A percentile compares a stretch with the other conserved stretches of the same genome.
Conservation (phyloP, 768 basidiomycete species). For the Hypholoma fasciculare region DNA sequence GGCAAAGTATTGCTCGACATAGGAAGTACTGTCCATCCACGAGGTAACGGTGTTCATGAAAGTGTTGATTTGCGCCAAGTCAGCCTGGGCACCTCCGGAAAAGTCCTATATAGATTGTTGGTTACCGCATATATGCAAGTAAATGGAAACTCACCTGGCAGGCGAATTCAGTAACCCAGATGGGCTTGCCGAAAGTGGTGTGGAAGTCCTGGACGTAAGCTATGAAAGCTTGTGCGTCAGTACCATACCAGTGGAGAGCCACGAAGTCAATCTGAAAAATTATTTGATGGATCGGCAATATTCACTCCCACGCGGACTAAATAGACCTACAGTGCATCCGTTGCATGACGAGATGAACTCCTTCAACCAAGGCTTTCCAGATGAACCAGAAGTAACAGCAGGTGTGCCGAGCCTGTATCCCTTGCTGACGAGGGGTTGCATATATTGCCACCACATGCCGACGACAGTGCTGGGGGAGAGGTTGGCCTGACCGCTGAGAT, state of each 20-base stretch:
- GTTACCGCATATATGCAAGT: not conserved
- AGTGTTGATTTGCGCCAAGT: slow-evolving; percentile 35
- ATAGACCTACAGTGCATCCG: slow-evolving; percentile 50
- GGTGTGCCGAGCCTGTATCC: slow-evolving; percentile 68
- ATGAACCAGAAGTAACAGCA: slow-evolving; percentile 60
- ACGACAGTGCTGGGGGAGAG: slow-evolving; percentile 52
- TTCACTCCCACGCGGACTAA: not conserved
- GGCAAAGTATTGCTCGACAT: slow-evolving; percentile 43
- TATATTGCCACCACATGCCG: slow-evolving; percentile 57
- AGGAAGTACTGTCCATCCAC: slow-evolving; percentile 46
- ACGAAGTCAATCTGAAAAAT: slow-evolving; percentile 49
- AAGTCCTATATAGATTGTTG: slow-evolving; percentile 47
- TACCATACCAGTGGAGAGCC: slow-evolving; percentile 74
- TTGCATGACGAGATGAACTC: slow-evolving; percentile 55
- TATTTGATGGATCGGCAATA: not conserved
- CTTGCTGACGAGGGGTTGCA: slow-evolving; percentile 52
- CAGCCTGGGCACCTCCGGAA: slow-evolving; percentile 42
- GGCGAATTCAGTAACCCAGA: slow-evolving; percentile 75
- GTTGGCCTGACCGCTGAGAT: slow-evolving; percentile 62
- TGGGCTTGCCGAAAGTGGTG: slow-evolving; percentile 35
- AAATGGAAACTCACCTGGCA: slow-evolving; percentile 44
- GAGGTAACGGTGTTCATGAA: slow-evolving; percentile 47
- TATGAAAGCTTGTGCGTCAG: slow-evolving; percentile 44
- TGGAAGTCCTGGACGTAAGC: slow-evolving; percentile 50
- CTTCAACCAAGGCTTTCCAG: slow-evolving; percentile 65